phyloP scores from a whole-genome alignment of 768 basidiomycete species.

The Coprinellus micaceus region DNA sequence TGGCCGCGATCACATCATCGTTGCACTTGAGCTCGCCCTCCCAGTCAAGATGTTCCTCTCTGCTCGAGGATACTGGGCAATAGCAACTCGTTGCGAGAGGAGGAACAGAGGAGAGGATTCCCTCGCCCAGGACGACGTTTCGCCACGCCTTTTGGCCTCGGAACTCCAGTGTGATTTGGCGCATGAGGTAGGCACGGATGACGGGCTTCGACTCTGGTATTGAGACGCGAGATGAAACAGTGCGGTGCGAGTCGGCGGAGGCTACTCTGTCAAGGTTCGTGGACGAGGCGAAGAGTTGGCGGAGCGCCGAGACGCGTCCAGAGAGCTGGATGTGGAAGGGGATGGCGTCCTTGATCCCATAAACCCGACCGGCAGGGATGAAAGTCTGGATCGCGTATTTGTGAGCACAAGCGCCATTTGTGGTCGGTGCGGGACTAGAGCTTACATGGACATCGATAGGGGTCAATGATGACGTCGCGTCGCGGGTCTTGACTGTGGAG shows the following conservation, averaged over 20 bases:
- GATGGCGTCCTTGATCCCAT: conserved; percentile 51
- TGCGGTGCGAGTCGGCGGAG: conserved; percentile 21
- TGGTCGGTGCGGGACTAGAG: conserved; percentile 8
- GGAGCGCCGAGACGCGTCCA: conserved; percentile 42
- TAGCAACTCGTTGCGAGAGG: conserved; percentile 26
- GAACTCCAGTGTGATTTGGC: conserved; percentile 42
- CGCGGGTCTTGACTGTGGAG: conserved; percentile 38
- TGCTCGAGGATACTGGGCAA: conserved; percentile 19
- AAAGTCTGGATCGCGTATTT: conserved; percentile 42
- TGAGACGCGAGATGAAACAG: conserved; percentile 11
- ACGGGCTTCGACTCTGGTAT: conserved; percentile 14
- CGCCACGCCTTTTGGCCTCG: conserved; percentile 34
- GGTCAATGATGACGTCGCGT: conserved; percentile 27
- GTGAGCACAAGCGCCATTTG: background rate
- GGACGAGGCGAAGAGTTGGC: conserved; percentile 37
- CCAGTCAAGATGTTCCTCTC: conserved; percentile 53
- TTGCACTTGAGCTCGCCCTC: conserved; percentile 47
- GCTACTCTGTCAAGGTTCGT: conserved; percentile 18
- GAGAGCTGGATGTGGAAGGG: conserved; percentile 65
- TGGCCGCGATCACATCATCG: conserved; percentile 37
- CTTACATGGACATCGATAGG: conserved; percentile 52
- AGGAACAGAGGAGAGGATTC: conserved; percentile 42
- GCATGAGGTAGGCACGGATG: conserved; percentile 50
- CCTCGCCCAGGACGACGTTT: conserved; percentile 45
- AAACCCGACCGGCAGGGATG: conserved; percentile 53